Evolutionary conservation across 2,329 filamentous ascomycete genomes (phyloP), one percentile per base, ranked within the genome.

Genomic region (Domatiomyces catenatus): DNA sequence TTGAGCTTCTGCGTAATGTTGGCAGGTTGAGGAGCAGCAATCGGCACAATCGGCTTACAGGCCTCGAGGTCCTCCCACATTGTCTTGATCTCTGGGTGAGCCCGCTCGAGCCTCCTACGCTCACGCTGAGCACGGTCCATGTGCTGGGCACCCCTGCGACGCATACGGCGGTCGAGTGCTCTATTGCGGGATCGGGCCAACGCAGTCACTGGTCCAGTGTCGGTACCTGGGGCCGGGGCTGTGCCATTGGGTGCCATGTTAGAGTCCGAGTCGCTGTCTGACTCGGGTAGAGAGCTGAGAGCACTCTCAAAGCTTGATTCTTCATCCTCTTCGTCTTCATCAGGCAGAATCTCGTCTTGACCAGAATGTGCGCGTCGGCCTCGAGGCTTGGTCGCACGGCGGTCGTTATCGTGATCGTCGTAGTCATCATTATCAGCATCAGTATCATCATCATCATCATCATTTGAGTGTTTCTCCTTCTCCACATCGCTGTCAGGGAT

Each of bases 1-100:
- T 98, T 95, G 55, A 98, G 74, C 50, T 81, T 82, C 42, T 90
- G 83, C 48, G 77, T 86, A 56, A 98, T 95, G 2, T 76, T 80
- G 6, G 69, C 63, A 3, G 92, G 92, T 62, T 94, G 87, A 52
- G 76, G 69, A 32, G 83, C 84, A 56, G 73, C 73, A 53, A 77
- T 69, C 55, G 73, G 74, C 57, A 79, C 75, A 54, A 95, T 77
- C 17, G 81, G 69, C 0, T 84, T 77, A 58, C 82, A 75, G 1
- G 79, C 73, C 63, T 83, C 72, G 2, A 96, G 71, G 20, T 84
- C 78, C 2, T 76, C 66, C 92, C 92, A 98, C 86, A 96, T 93
- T 0, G 81, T 86, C 44, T 69, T 71, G 42, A 98, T 76, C 49
- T 81, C 76, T 0, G 90, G 89, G 63, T 98, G 92, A 48, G 84